Percentiles rank a stretch among this genome's conserved stretches.
These are phyloP conservation scores for Torrubiella hemipterigena DNA, from an alignment of 2,329 filamentous ascomycete species.

Conservation along the genomic window DNA sequence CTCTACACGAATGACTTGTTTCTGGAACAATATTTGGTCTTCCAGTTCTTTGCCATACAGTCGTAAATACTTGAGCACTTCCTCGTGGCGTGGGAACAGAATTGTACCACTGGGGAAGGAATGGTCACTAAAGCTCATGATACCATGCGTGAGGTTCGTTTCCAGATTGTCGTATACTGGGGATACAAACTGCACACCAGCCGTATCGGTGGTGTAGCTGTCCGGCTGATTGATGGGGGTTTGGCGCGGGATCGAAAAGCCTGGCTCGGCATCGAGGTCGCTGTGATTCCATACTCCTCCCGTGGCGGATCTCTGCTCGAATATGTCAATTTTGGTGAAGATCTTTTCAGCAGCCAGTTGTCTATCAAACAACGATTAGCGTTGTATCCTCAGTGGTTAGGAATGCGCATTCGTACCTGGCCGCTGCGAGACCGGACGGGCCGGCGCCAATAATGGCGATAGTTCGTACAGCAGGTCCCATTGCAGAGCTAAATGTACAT, in stretches of 20 bases:
- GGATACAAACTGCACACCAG: slow-evolving; percentile 45
- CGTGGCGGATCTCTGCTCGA: slow-evolving; percentile 53
- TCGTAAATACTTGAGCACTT: slow-evolving; percentile 54
- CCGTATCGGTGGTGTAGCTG: slow-evolving; percentile 26
- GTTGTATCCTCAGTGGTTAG: not conserved
- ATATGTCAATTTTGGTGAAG: slow-evolving; percentile 54
- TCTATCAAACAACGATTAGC: slow-evolving; percentile 27
- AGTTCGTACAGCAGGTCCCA: slow-evolving; percentile 29
- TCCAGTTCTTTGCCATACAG: slow-evolving; percentile 49
- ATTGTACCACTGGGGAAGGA: slow-evolving; percentile 44
- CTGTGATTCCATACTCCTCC: slow-evolving; percentile 68
- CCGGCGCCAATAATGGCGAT: slow-evolving; percentile 66
- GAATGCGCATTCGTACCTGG: slow-evolving; percentile 15
- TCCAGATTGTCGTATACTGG: slow-evolving; percentile 61
- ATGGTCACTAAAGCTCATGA: slow-evolving; percentile 60
- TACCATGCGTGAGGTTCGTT: slow-evolving; percentile 60
- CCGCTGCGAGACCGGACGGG: slow-evolving; percentile 54
- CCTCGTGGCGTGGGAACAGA: slow-evolving; percentile 54
- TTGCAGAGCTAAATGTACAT: no score
- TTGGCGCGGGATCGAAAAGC: slow-evolving; percentile 17
- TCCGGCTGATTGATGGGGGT: slow-evolving; percentile 18
- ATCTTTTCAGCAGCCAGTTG: slow-evolving; percentile 51
- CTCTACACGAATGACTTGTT: slow-evolving; percentile 41
- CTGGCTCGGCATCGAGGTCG: slow-evolving; percentile 11
- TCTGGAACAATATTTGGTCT: slow-evolving; percentile 45